These are phyloP conservation scores for Candida frijolesensis DNA, from an alignment of 1,139 yeast species.

Conservation along the genomic window DNA sequence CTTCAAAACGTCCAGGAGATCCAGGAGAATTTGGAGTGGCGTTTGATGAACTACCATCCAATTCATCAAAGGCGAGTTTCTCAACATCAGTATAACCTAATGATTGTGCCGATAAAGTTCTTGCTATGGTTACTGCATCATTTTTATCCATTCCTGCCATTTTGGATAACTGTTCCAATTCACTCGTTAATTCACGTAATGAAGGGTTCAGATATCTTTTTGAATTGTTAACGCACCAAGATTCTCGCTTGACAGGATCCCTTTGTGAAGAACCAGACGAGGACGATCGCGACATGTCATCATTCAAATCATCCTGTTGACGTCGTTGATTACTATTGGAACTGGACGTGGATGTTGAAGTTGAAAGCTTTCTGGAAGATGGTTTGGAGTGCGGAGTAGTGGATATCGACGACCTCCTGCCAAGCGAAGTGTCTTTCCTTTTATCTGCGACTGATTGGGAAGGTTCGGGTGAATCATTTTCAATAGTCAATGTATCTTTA, in stretches of 20 bases:
- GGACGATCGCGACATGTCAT: constrained; percentile 13
- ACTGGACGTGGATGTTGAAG: not conserved
- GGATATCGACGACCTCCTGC: constrained; percentile 1
- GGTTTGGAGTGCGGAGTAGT: constrained; percentile 3
- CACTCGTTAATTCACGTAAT: constrained; percentile 65
- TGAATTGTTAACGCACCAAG: constrained; percentile 14
- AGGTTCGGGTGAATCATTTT: not conserved
- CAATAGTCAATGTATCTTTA: constrained; percentile 1
- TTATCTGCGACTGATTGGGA: not conserved
- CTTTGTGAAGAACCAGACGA: constrained; percentile 16
- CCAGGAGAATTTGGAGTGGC: constrained; percentile 5
- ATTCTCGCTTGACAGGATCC: constrained; percentile 15
- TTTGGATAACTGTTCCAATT: constrained; percentile 64
- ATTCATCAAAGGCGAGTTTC: constrained; percentile 46
- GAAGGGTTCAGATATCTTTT: constrained; percentile 52
- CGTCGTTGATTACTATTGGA: not conserved
- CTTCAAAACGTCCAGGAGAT: constrained; percentile 9
- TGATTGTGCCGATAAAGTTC: constrained; percentile 65
- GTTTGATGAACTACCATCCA: constrained; percentile 15
- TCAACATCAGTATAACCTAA: constrained; percentile 59
- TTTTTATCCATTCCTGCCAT: constrained; percentile 73
- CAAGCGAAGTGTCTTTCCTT: constrained; percentile 3
- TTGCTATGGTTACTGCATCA: constrained; percentile 74
- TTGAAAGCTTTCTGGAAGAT: constrained; percentile 3
- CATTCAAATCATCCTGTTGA: constrained; percentile 4